Conservation (phyloP, 2,329 filamentous ascomycete species). For the Aspergillus ruber region DNA sequence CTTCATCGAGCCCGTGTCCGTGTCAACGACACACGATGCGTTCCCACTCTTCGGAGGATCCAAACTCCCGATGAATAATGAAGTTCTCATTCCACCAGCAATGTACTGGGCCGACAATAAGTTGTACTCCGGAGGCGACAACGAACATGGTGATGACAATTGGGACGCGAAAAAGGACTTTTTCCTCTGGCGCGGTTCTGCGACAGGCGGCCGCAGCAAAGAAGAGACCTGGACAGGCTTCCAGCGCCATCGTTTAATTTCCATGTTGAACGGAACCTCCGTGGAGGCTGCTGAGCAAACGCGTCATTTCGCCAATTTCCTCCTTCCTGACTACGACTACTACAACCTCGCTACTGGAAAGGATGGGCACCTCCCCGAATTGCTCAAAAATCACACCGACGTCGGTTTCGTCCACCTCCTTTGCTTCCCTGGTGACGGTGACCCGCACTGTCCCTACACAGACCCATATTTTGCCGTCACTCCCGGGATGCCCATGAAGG, state of each 20-base stretch:
- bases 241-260: conserved; percentile 67
- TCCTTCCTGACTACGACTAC: conserved; percentile 31
- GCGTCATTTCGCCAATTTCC: conserved; percentile 23
- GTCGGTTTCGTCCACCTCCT: conserved; percentile 39
- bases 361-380: conserved; percentile 29
- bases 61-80: conserved; percentile 44
- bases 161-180: conserved; percentile 31
- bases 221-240: conserved; percentile 62
- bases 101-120: conserved; percentile 45
- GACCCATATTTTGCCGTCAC: conserved; percentile 34
- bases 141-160: conserved; percentile 35
- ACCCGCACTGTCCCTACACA: conserved; percentile 43
- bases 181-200: conserved; percentile 44
- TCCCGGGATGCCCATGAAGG: conserved; percentile 14
- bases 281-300: conserved; percentile 10
- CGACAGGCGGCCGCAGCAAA: conserved; percentile 43
- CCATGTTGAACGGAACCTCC: conserved; percentile 55
- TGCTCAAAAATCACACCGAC: conserved; percentile 36
- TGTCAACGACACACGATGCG: conserved; percentile 38
- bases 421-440: conserved; percentile 34
- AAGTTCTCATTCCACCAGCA: conserved; percentile 46
- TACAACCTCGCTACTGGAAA: conserved; percentile 26
- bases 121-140: conserved; percentile 36
- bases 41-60: conserved; percentile 47
- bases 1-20: conserved; percentile 45